Conservation (phyloP, 345 rosid genomes). For the Linum tenue region DNA sequence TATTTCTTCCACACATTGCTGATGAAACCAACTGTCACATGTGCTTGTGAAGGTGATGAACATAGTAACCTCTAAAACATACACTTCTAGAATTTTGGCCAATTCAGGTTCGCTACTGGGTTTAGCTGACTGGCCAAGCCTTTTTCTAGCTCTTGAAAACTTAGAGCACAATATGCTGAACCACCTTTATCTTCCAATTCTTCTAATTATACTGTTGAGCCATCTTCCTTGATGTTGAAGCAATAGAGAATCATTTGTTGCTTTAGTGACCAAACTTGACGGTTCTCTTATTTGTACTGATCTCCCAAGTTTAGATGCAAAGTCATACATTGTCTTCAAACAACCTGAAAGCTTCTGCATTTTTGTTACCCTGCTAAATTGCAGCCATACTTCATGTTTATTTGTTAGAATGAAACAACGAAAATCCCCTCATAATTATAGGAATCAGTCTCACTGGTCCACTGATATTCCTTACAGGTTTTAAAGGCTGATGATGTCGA, state of each 20-base stretch:
- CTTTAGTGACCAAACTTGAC: no score
- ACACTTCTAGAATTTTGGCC: neutral
- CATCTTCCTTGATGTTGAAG: no score
- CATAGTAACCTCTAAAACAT: no score
- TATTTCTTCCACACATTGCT: neutral
- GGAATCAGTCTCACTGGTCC: neutral
- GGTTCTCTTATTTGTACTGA: no score
- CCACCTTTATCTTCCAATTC: neutral
- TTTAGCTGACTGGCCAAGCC: neutral
- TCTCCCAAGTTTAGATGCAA: no score
- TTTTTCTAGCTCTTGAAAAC: neutral
- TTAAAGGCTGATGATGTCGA: slow-evolving; percentile 87
- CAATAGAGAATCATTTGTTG: no score
- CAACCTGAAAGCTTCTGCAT: no score
- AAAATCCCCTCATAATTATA: neutral
- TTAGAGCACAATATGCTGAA: neutral
- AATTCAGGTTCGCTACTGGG: neutral
- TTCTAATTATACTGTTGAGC: no score
- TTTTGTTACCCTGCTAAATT: no score
- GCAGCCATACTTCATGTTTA: neutral
- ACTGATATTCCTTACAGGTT: slow-evolving; percentile 35
- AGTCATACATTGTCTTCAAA: no score
- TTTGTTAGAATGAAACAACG: no score
- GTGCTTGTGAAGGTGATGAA: neutral
- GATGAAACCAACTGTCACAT: neutral